Evolutionary conservation across 2,329 filamentous ascomycete genomes (phyloP).

Genomic region (Teratosphaeriaceae sp.): DNA sequence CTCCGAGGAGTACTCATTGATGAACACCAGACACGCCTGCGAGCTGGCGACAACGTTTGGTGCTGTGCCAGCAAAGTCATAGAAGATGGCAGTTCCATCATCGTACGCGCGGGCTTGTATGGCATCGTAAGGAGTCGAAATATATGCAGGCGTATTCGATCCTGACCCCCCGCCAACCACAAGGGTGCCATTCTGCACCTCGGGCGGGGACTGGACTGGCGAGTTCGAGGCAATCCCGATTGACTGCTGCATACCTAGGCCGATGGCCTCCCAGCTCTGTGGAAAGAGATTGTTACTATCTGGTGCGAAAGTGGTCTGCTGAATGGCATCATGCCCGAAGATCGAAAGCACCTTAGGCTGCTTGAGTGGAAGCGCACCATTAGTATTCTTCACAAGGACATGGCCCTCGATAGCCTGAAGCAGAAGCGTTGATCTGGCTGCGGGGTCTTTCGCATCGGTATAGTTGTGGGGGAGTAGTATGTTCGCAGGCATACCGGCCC

Average conservation of each 20-base stretch:
- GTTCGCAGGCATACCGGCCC: slow-evolving; percentile 46
- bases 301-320: slow-evolving; percentile 23
- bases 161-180: slow-evolving; percentile 32
- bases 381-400: slow-evolving; percentile 57
- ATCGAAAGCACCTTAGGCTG: slow-evolving; percentile 46
- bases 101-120: slow-evolving; percentile 31
- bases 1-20: slow-evolving; percentile 46
- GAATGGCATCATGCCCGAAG: slow-evolving; percentile 54
- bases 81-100: slow-evolving; percentile 53
- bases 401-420: slow-evolving; percentile 57
- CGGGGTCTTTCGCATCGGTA: slow-evolving; percentile 50
- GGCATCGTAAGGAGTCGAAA: slow-evolving; percentile 31
- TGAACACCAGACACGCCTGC: slow-evolving; percentile 48
- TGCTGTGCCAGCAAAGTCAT: slow-evolving; percentile 48
- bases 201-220: slow-evolving; percentile 20
- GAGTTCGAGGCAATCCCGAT: slow-evolving; percentile 28
- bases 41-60: slow-evolving; percentile 43
- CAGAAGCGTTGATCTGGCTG: slow-evolving; percentile 43
- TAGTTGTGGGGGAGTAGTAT: slow-evolving; percentile 45
- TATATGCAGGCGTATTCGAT: slow-evolving; percentile 27
- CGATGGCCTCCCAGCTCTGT: slow-evolving; percentile 21
- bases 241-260: slow-evolving; percentile 16
- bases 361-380: slow-evolving; percentile 49
- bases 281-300: slow-evolving; percentile 14
- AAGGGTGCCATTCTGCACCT: slow-evolving; percentile 25